These are phyloP conservation scores for Fistulifera pelliculosa DNA, from an alignment of 108 stramenopile genomes.

Conservation along the genomic window DNA sequence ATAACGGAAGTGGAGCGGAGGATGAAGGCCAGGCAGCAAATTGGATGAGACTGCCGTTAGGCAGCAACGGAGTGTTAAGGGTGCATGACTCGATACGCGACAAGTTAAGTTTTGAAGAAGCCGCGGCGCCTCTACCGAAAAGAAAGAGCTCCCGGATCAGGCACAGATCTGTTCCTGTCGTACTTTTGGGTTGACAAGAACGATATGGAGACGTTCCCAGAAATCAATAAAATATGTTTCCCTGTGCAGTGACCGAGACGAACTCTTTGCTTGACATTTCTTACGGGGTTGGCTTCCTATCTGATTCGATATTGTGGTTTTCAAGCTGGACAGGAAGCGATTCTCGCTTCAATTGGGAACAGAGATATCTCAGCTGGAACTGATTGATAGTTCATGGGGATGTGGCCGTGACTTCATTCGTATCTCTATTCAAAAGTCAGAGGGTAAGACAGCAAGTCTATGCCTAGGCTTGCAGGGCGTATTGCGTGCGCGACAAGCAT, in stretches of 20 bases:
- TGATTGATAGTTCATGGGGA: background rate
- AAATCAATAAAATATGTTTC: background rate
- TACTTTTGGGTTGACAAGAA: conserved; percentile 6
- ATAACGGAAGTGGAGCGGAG: no score
- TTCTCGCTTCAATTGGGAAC: no score
- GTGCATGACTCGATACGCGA: background rate
- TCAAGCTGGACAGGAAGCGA: conserved; percentile 31
- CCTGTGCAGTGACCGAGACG: conserved; percentile 6
- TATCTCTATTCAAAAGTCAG: background rate
- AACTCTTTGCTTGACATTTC: background rate
- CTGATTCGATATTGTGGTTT: conserved; percentile 27
- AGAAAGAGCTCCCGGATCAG: background rate
- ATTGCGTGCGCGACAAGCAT: no score
- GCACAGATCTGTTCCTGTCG: conserved; percentile 4
- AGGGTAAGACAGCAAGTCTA: no score
- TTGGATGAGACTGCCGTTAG: no score
- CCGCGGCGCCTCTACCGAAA: background rate
- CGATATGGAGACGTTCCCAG: background rate
- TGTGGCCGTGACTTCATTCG: background rate
- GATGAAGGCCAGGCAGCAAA: no score
- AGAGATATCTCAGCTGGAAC: background rate
- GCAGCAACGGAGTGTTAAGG: no score
- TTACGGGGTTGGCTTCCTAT: conserved; percentile 33
- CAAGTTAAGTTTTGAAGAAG: background rate
- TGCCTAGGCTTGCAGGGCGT: no score